Percentiles rank a stretch among this genome's conserved stretches.
These are phyloP conservation scores for Gracilaria gracilis DNA, from an alignment of 23 red algal genomes.

Conservation along the genomic window DNA sequence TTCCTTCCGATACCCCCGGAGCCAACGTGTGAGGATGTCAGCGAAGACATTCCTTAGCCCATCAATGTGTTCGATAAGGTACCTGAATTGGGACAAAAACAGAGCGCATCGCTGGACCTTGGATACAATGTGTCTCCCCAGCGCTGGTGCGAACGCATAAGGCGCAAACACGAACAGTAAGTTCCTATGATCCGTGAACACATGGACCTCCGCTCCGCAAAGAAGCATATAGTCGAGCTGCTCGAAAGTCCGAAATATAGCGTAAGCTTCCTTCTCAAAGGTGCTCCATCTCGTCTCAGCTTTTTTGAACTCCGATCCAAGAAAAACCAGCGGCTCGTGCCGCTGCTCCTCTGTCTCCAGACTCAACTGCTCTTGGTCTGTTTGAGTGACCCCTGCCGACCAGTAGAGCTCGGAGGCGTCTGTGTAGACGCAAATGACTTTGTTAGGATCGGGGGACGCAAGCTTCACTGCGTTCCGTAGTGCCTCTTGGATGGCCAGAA, in stretches of 20 bases:
- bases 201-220: neutral
- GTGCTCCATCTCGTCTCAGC: neutral
- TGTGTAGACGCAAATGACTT: neutral
- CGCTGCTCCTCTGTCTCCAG: neutral
- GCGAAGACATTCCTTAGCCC: neutral
- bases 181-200: constrained; percentile 44
- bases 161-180: constrained; percentile 29
- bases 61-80: constrained; percentile 19
- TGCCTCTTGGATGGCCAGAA: constrained; percentile 13
- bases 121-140: constrained; percentile 3
- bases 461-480: constrained; percentile 1
- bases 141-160: neutral
- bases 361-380: neutral
- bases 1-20: neutral
- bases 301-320: neutral
- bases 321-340: constrained; percentile 13
- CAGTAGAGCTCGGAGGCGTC: constrained; percentile 11
- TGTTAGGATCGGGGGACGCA: neutral
- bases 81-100: constrained; percentile 21
- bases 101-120: constrained; percentile 19
- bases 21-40: constrained; percentile 30
- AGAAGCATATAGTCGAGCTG: constrained; percentile 33
- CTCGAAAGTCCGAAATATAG: constrained; percentile 24
- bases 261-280: neutral
- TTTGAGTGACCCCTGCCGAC: neutral